These are phyloP conservation scores for Tagetes patula DNA, from an alignment of 129 eudicot genomes.

Conservation along the genomic window DNA sequence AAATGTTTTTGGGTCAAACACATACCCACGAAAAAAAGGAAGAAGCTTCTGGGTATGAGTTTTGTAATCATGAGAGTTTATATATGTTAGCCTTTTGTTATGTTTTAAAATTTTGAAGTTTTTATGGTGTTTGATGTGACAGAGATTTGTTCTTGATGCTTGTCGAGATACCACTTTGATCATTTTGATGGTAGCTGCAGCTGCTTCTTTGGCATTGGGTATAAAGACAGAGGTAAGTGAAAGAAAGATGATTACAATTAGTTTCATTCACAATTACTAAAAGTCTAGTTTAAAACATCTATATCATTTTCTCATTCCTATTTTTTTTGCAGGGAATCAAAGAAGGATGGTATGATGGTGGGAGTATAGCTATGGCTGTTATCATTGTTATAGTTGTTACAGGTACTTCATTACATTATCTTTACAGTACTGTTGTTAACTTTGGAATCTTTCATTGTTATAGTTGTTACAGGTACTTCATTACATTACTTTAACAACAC, in stretches of 20 bases:
- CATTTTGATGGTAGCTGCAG: conserved; percentile 97
- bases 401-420: conserved; percentile 49
- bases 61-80: not conserved
- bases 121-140: conserved; percentile 10
- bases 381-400: conserved; percentile 83
- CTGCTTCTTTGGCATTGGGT: conserved; percentile 92
- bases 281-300: not conserved
- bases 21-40: conserved; percentile 87
- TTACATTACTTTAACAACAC: not conserved
- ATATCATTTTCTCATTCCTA: not conserved
- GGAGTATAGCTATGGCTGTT: conserved; percentile 90
- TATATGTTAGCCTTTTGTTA: not conserved
- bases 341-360: conserved; percentile 99
- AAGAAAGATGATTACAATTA: conserved; percentile 16
- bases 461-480: conserved; percentile 80
- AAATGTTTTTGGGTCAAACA: conserved; percentile 75
- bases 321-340: conserved; percentile 55
- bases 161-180: conserved; percentile 85
- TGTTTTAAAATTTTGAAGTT: conserved; percentile 15
- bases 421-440: conserved; percentile 21
- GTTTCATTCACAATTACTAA: conserved; percentile 2
- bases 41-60: conserved; percentile 79
- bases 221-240: conserved; percentile 85
- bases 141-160: conserved; percentile 90
- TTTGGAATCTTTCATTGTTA: conserved; percentile 78